Percentiles rank a stretch among this genome's conserved stretches.
These are phyloP conservation scores for Scytalidium sp. DNA, from an alignment of 2,329 filamentous ascomycete genomes.

Conservation along the genomic window DNA sequence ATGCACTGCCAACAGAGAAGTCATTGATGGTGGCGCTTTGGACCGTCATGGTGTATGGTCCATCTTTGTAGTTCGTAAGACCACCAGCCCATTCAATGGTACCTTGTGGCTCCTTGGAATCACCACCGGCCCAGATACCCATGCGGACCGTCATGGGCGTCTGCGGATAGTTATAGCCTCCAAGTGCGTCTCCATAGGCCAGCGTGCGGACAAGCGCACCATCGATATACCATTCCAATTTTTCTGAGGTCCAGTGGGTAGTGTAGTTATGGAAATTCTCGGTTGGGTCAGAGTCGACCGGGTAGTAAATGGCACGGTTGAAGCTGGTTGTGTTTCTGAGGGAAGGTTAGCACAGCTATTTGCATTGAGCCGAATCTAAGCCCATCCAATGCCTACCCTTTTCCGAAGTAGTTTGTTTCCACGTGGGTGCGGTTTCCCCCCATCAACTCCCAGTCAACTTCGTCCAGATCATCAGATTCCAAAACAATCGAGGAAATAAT, in stretches of 20 bases:
- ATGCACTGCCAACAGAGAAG: slow-evolving; percentile 59
- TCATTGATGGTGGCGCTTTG: slow-evolving; percentile 57
- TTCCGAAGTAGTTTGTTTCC: slow-evolving; percentile 75
- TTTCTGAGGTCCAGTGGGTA: slow-evolving; percentile 66
- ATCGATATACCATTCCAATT: slow-evolving; percentile 69
- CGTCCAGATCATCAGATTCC: slow-evolving; percentile 79
- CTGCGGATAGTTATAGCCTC: slow-evolving; percentile 66
- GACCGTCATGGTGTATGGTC: slow-evolving; percentile 73
- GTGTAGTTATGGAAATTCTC: slow-evolving; percentile 67
- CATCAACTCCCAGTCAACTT: slow-evolving; percentile 84
- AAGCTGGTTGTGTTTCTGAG: slow-evolving; percentile 61
- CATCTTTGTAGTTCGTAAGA: slow-evolving; percentile 60
- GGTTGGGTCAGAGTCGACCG: slow-evolving; percentile 52
- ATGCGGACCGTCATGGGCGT: slow-evolving; percentile 71
- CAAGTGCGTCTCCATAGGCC: slow-evolving; percentile 57
- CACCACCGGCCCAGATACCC: slow-evolving; percentile 64
- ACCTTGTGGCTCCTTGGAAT: slow-evolving; percentile 49
- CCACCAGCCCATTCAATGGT: slow-evolving; percentile 71
- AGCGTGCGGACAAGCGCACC: slow-evolving; percentile 62
- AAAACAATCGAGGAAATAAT: slow-evolving; percentile 82
- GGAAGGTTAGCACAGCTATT: no score
- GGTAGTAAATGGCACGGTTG: slow-evolving; percentile 64
- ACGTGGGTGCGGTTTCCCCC: slow-evolving; percentile 62
- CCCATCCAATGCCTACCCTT: slow-evolving; percentile 48
- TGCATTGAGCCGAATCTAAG: no score